A percentile compares a stretch with the other conserved stretches of the same genome.
Evolutionary conservation across 306 rosid genomes (phyloP).

Genomic region (Sophora flavescens): DNA sequence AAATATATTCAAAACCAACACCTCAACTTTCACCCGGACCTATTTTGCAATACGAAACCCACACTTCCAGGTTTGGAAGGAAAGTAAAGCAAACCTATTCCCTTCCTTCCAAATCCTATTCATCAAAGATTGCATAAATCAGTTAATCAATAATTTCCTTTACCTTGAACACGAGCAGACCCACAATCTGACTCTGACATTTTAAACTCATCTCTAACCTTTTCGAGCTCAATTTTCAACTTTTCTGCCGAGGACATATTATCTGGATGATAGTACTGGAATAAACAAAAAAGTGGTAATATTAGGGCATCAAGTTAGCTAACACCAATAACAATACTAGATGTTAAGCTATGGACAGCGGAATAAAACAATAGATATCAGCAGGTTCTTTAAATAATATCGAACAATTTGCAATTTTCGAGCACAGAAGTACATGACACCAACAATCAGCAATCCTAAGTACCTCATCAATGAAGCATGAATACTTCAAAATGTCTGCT

Average conservation of each 20-base stretch:
- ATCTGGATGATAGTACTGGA: slow-evolving; percentile 92
- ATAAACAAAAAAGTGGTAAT: slow-evolving; percentile 41
- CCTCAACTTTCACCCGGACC: slow-evolving; percentile 24
- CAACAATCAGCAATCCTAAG: slow-evolving; percentile 4
- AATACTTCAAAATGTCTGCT: neutral
- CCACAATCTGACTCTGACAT: slow-evolving; percentile 97
- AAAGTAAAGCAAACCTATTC: neutral
- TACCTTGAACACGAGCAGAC: slow-evolving; percentile 95
- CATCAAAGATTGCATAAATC: slow-evolving; percentile 28
- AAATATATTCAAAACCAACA: neutral
- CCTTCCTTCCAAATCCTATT: slow-evolving; percentile 2
- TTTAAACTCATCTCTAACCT: slow-evolving; percentile 87
- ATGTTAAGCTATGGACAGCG: neutral
- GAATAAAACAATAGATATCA: neutral
- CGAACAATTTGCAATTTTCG: slow-evolving; percentile 13
- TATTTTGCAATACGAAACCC: slow-evolving; percentile 11
- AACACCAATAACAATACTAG: slow-evolving; percentile 11
- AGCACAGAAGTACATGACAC: neutral
- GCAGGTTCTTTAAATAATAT: slow-evolving; percentile 10
- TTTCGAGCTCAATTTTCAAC: slow-evolving; percentile 80
- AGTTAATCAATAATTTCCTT: slow-evolving; percentile 22
- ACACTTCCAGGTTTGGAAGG: slow-evolving; percentile 1
- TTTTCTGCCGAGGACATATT: slow-evolving; percentile 89
- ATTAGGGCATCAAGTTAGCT: slow-evolving; percentile 34
- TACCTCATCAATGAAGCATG: neutral